Evolutionary conservation across 2,329 filamentous ascomycete species (phyloP).

Genomic region (Paracoccidioides lutzii): DNA sequence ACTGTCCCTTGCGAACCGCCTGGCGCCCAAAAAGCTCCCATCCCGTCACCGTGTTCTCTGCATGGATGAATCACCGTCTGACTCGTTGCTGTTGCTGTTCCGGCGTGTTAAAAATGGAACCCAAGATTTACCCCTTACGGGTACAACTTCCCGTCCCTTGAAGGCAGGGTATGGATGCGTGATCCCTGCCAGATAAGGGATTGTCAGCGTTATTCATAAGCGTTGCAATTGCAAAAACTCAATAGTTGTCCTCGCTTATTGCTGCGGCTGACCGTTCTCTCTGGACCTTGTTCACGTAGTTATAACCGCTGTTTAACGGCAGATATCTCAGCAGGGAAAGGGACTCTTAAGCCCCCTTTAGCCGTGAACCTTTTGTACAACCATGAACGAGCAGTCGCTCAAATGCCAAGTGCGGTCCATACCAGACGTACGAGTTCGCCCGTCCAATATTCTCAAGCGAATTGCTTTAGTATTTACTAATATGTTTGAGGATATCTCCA

Average conservation of each 20-base stretch:
- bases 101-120: conserved; percentile 28
- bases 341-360: conserved; percentile 41
- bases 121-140: conserved; percentile 40
- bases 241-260: conserved; percentile 24
- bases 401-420: conserved; percentile 45
- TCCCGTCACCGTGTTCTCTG: conserved; percentile 40
- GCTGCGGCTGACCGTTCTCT: conserved; percentile 10
- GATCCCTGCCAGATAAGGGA: conserved; percentile 30
- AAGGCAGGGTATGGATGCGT: conserved; percentile 43
- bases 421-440: conserved; percentile 47
- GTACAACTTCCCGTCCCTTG: conserved; percentile 38
- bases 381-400: conserved; percentile 39
- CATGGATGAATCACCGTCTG: conserved; percentile 28
- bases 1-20: conserved; percentile 44
- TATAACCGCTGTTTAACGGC: conserved; percentile 6
- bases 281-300: not conserved
- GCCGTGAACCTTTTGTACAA: conserved; percentile 39
- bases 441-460: conserved; percentile 46
- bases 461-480: conserved; percentile 47
- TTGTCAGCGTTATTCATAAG: conserved; percentile 40
- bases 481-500: conserved; percentile 40
- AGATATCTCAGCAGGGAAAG: conserved; percentile 38
- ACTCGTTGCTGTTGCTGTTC: conserved; percentile 16
- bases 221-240: conserved; percentile 41
- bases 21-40: conserved; percentile 45